A percentile compares a stretch with the other conserved stretches of the same genome.
These are phyloP conservation scores for Teratosphaeria nubilosa DNA, from an alignment of 2,329 filamentous ascomycete genomes.

Conservation along the genomic window DNA sequence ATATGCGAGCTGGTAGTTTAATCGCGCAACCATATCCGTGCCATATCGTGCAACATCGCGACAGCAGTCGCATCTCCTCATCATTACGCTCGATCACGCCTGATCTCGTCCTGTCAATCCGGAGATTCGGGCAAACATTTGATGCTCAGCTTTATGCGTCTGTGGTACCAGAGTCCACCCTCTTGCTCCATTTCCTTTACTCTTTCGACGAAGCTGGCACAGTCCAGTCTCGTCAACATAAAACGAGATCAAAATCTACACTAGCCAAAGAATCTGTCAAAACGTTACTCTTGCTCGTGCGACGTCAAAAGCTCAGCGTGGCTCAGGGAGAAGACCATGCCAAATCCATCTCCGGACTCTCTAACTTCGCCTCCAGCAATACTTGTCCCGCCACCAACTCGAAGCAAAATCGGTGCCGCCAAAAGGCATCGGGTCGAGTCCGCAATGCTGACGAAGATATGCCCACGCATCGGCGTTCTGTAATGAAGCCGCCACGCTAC, in stretches of 20 bases:
- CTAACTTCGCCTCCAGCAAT: not conserved
- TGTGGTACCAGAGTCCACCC: no score
- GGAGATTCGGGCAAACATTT: no score
- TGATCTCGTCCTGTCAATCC: no score
- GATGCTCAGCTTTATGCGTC: no score
- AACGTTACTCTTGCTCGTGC: no score
- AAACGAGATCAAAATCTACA: no score
- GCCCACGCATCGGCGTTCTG: not conserved
- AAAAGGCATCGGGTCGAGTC: not conserved
- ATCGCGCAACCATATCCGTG: not conserved
- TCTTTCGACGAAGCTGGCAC: no score
- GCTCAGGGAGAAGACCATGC: not conserved
- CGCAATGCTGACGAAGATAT: not conserved
- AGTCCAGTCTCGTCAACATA: no score
- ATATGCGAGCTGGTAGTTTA: not conserved
- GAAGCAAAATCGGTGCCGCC: not conserved
- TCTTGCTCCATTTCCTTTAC: no score
- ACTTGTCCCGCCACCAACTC: no score
- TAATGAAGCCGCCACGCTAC: not conserved
- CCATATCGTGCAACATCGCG: not conserved
- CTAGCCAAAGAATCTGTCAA: no score
- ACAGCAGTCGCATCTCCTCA: not conserved
- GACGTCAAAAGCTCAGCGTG: not conserved
- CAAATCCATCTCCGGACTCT: not conserved
- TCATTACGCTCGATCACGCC: not conserved